phyloP scores from a whole-genome alignment of 2,329 filamentous ascomycete genomes.

The Xylariales sp. region DNA sequence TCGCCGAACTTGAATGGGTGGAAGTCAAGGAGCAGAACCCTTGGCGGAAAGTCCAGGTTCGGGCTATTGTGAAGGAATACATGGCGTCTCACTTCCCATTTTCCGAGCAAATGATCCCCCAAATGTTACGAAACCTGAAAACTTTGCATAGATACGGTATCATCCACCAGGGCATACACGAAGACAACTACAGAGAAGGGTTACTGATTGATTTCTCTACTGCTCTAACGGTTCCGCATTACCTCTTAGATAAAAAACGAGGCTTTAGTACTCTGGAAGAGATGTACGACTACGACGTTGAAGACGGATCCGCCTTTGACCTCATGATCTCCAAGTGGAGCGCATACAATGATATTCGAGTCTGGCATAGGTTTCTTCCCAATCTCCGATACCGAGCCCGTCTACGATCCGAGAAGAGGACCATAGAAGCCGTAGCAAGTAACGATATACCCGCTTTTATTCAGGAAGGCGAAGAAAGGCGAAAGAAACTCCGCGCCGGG shows the following conservation, averaged over 20 bases:
- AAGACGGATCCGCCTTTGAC: not conserved
- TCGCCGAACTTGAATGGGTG: no score
- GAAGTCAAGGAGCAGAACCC: no score
- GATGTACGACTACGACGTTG: not conserved
- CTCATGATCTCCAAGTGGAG: not conserved
- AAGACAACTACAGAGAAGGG: not conserved
- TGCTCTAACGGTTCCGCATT: not conserved
- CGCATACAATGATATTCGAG: not conserved
- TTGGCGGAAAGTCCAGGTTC: not conserved
- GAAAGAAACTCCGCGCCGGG: not conserved
- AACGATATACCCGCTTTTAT: no score
- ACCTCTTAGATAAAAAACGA: not conserved
- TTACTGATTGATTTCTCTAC: not conserved
- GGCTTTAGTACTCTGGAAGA: not conserved
- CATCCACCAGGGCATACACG: not conserved
- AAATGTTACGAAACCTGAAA: not conserved
- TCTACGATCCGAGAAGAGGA: not conserved
- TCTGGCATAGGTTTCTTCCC: slow-evolving; percentile 4
- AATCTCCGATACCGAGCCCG: not conserved
- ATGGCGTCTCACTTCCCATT: not conserved
- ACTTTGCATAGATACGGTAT: not conserved
- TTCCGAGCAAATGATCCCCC: not conserved
- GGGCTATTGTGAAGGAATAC: not conserved
- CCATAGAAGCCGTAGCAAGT: no score
- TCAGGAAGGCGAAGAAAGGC: not conserved